Evolutionary conservation across 805 yeast genomes (phyloP).

Genomic region (Candida ulmi): DNA sequence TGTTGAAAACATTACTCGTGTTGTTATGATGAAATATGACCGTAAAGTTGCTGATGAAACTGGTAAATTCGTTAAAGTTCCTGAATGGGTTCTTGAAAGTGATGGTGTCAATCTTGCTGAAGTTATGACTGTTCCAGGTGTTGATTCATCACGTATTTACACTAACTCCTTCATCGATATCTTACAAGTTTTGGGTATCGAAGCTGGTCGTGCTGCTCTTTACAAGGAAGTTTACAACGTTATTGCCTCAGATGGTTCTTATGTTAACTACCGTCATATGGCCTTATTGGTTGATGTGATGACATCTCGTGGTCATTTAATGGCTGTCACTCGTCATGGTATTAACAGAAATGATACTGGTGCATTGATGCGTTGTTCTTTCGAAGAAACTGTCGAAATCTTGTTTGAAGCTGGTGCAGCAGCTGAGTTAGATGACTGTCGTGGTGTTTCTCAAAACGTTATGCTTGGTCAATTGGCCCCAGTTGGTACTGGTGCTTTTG

Average conservation of each 20-base stretch:
- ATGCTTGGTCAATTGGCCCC: conserved; percentile 98
- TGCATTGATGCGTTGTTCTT: conserved; percentile 98
- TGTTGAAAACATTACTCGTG: conserved; percentile 85
- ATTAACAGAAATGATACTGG: conserved; percentile 98
- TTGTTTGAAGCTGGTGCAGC: conserved; percentile 96
- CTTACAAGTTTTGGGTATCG: conserved; percentile 93
- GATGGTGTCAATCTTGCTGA: conserved; percentile 96
- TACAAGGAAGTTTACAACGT: conserved; percentile 94
- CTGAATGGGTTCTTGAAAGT: conserved; percentile 98
- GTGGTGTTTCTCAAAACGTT: conserved; percentile 97
- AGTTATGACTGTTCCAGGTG: conserved; percentile 93
- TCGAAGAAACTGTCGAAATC: conserved; percentile 98
- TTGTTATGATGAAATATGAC: conserved; percentile 77
- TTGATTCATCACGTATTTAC: conserved; percentile 83
- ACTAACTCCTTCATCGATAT: conserved; percentile 96
- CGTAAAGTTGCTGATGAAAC: conserved; percentile 64
- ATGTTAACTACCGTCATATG: conserved; percentile 97
- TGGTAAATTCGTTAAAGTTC: conserved; percentile 85
- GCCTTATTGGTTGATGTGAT: conserved; percentile 95
- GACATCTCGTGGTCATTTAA: conserved; percentile 97
- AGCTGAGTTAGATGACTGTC: conserved; percentile 96
- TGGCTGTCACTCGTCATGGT: conserved; percentile 99
- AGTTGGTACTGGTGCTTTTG: conserved; percentile 97
- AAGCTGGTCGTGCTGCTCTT: conserved; percentile 93
- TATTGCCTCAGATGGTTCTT: conserved; percentile 99